A percentile compares a stretch with the other conserved stretches of the same genome.
Evolutionary conservation across 73 alveolate species (phyloP).

Genomic region (Paramecium sexaurelia): DNA sequence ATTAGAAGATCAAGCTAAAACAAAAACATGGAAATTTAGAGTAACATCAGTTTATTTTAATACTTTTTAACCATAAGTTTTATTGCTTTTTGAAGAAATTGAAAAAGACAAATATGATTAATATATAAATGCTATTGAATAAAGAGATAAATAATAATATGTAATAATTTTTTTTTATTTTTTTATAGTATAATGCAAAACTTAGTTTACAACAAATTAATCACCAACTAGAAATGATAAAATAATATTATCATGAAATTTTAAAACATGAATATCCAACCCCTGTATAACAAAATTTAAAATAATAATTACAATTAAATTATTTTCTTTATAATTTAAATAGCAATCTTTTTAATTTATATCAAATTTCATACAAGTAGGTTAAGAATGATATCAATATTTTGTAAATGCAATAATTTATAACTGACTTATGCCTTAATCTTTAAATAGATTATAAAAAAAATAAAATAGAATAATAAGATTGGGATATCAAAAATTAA

Average conservation of each 20-base stretch:
- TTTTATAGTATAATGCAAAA: neutral
- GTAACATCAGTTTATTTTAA: constrained; percentile 7
- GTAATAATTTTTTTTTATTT: neutral
- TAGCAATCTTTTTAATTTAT: neutral
- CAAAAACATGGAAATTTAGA: neutral
- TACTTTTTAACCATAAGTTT: neutral
- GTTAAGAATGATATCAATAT: neutral
- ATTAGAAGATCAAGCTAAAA: neutral
- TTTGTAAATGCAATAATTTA: neutral
- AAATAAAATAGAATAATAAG: neutral
- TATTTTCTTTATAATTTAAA: neutral
- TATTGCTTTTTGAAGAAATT: constrained; percentile 25
- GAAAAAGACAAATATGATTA: constrained; percentile 23
- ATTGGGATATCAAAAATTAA: neutral
- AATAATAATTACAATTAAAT: neutral
- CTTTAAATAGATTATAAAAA: neutral
- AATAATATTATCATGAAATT: neutral
- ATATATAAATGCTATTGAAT: neutral
- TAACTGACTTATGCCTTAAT: neutral
- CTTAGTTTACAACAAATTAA: neutral
- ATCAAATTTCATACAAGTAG: neutral
- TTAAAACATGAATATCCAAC: neutral
- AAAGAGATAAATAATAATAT: constrained; percentile 16
- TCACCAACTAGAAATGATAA: neutral
- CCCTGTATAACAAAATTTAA: neutral